Percentiles rank a stretch among this genome's conserved stretches.
Evolutionary conservation across 345 rosid species (phyloP).

Genomic region (Bruguiera gymnorhiza): DNA sequence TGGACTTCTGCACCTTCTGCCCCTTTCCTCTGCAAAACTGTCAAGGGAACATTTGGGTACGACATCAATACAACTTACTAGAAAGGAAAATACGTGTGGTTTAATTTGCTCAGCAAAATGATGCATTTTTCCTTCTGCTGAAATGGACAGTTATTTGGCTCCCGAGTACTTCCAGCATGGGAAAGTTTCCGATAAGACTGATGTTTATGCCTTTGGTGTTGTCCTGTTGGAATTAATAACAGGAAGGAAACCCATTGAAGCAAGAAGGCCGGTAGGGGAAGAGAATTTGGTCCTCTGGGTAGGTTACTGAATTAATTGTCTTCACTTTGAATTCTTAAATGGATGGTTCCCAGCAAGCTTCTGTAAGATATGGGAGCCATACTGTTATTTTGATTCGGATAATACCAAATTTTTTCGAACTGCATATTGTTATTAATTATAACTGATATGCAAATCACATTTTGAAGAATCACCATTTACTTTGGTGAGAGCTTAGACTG

Average conservation of each 20-base stretch:
- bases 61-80: not conserved
- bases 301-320: conserved; percentile 31
- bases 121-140: conserved; percentile 3
- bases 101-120: not conserved
- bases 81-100: not conserved
- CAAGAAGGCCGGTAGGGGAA: conserved; percentile 72
- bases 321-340: conserved; percentile 29
- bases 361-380: not conserved
- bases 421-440: not conserved
- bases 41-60: conserved; percentile 98
- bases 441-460: not conserved
- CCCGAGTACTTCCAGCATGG: conserved; percentile 99
- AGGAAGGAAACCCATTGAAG: conserved; percentile 87
- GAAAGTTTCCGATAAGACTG: conserved; percentile 86
- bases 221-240: conserved; percentile 82
- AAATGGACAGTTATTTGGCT: conserved; percentile 66
- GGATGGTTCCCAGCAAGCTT: conserved; percentile 12
- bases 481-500: conserved; percentile 2
- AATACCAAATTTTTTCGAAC: conserved; percentile 1
- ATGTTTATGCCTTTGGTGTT: conserved; percentile 94
- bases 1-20: conserved; percentile 94
- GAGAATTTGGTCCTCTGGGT: conserved; percentile 95
- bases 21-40: conserved; percentile 92
- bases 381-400: conserved; percentile 16
- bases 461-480: conserved; percentile 12